Evolutionary conservation across 2,329 filamentous ascomycete genomes (phyloP), one percentile per base, ranked within the genome.

Genomic region (Alternaria brassicae): DNA sequence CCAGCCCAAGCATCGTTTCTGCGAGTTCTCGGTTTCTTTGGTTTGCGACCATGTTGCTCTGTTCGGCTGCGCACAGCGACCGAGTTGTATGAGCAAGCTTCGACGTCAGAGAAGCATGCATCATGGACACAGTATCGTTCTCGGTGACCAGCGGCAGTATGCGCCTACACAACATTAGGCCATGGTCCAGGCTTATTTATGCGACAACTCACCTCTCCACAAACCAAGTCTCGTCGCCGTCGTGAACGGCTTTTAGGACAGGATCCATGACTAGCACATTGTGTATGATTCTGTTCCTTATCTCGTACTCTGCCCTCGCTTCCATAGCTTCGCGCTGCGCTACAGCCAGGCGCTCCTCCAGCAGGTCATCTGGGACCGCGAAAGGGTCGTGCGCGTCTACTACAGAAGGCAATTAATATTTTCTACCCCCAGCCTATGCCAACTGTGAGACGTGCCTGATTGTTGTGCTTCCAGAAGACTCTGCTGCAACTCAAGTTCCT

Each of bases 171-270:
- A 21, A 54, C 34, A 49, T 62, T 10, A 73, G 69, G 41, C 19
- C 17, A 19, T 40, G 32, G 34, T 48, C 39, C 23, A 15, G 30
- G 6, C 21, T 19, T 7, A 8, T 48, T 12, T 9, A 9, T 3
- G 7, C n/a, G 12, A 21, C 25, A 47, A 65, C 75, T 53, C 82
- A 91, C 91, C 87, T 86, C 78, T 95, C 91, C 52, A 88, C 82
- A 42, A 86, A 85, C 2, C 87, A 86, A 17, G 87, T 85, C 60
- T 86, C 83, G 12, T 85, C 85, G 41, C 88, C 88, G 60, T 85
- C 81, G 74, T 96, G 91, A 37, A 94, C 87, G 6, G 92, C 89
- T 71, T 91, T 91, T 57, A 96, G 81, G 39, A 91, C 88, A 7
- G 92, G 91, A 69, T 92, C 89, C 56, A 88, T 88, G 67, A 87